phyloP scores from a whole-genome alignment of 169 alveolate species.

The Babesia divergens region DNA sequence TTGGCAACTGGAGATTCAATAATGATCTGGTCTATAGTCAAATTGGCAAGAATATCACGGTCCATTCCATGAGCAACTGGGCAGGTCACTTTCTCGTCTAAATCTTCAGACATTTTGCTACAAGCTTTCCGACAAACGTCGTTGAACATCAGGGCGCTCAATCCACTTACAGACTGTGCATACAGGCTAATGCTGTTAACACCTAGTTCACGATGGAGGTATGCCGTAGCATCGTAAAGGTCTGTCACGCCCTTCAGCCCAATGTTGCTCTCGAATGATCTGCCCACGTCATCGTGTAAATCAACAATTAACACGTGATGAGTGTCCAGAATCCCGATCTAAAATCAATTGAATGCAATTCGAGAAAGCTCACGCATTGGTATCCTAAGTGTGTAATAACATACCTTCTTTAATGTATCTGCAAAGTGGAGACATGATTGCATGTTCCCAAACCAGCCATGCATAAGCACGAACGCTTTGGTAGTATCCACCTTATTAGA shows the following conservation, averaged over 20 bases:
- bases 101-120: neutral
- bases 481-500: conserved; percentile 27
- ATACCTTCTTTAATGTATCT: conserved; percentile 41
- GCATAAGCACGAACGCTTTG: conserved; percentile 37
- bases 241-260: conserved; percentile 59
- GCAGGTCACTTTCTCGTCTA: neutral
- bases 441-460: conserved; percentile 67
- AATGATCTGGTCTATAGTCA: conserved; percentile 19
- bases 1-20: conserved; percentile 63
- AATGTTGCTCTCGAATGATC: conserved; percentile 34
- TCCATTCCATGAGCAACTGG: neutral
- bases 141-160: conserved; percentile 44
- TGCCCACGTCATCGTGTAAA: conserved; percentile 27
- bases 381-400: neutral
- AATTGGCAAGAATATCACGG: neutral
- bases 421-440: conserved; percentile 54
- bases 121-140: neutral
- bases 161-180: conserved; percentile 54
- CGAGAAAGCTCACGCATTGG: neutral
- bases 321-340: conserved; percentile 39
- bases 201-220: conserved; percentile 9
- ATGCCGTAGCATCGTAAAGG: conserved; percentile 44
- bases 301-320: conserved; percentile 41
- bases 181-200: conserved; percentile 22
- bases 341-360: neutral